Conservation (phyloP, 768 basidiomycete species). For the Boletus sp. region DNA sequence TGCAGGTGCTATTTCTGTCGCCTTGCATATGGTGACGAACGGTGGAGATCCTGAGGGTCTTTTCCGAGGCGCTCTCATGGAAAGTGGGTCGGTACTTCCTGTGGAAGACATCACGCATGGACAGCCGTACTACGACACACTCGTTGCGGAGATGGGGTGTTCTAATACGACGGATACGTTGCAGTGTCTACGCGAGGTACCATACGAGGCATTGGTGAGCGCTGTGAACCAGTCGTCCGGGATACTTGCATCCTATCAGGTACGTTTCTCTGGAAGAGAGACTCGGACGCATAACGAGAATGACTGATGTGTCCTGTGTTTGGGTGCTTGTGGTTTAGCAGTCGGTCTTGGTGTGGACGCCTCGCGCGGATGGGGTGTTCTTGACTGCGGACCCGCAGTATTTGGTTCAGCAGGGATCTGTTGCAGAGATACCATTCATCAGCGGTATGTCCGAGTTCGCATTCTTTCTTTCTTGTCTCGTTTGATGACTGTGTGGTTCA, state of each 20-base stretch:
- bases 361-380: no score
- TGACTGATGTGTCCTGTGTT: not conserved
- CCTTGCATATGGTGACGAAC: no score
- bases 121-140: conserved; percentile 28
- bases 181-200: conserved; percentile 33
- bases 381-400: no score
- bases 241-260: conserved; percentile 33
- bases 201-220: conserved; percentile 28
- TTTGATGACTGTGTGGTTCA: not conserved
- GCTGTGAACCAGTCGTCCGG: conserved; percentile 34
- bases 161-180: conserved; percentile 24
- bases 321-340: not conserved
- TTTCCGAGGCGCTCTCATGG: conserved; percentile 36
- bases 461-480: not conserved
- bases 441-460: not conserved
- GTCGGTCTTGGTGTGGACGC: no score
- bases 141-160: conserved; percentile 32
- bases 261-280: conserved; percentile 3
- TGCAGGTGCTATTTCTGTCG: no score
- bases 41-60: no score
- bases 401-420: no score
- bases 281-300: not conserved
- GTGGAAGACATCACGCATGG: conserved; percentile 18
- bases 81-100: conserved; percentile 37
- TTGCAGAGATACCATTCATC: conserved; percentile 3